Base-by-base conservation (phyloP, 2,329 filamentous ascomycete species). In the Uncinocarpus reesii region DNA sequence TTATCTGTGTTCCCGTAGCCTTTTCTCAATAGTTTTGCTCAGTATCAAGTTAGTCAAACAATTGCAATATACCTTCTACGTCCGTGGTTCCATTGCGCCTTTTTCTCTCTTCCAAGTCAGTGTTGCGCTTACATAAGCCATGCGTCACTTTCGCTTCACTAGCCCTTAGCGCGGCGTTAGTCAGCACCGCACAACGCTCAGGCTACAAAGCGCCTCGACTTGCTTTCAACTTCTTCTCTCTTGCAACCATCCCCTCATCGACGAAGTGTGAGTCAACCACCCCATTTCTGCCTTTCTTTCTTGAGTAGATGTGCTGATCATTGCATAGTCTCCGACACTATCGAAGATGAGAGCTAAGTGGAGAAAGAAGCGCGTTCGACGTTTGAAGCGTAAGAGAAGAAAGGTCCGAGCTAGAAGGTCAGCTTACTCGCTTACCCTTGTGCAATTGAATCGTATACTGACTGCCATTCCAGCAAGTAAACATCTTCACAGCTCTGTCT, bases 381-480 rank as follows among this genome's bases (percentile, higher is more conserved):
- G 92, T 75, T 87, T 98, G 74, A 96, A 96, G 85, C 84, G 89
- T 72, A 98, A 98, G 89, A 88, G 92, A 79, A 93, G 92, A 88
- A 98, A 98, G 90, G 95, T 92, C 77, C 83, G 92, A 73, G 92
- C 90, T 67, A 78, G 92, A 78, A 89, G 83, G 92, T 96, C 80
- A 80, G 88, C 74, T 56, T 13, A 15, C 7, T 26, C 28, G 13
- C 23, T 23, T 13, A 21, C 20, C 20, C 7, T 15, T 40, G n/a
- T 13, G n/a, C 15, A 2, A 15, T n/a, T n/a, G n/a, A n/a, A n/a
- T n/a, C n/a, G 28, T 42, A 41, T 42, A 44, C 70, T 71, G 63
- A 74, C 60, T 51, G 10, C 6, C 31, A 11, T 16, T 42, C 34
- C 63, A 83, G 79, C 72, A 83, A 83, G 74, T 83, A 83, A 83